phyloP scores from a whole-genome alignment of 495 filamentous ascomycete species.

The Penicillium subrubescens region DNA sequence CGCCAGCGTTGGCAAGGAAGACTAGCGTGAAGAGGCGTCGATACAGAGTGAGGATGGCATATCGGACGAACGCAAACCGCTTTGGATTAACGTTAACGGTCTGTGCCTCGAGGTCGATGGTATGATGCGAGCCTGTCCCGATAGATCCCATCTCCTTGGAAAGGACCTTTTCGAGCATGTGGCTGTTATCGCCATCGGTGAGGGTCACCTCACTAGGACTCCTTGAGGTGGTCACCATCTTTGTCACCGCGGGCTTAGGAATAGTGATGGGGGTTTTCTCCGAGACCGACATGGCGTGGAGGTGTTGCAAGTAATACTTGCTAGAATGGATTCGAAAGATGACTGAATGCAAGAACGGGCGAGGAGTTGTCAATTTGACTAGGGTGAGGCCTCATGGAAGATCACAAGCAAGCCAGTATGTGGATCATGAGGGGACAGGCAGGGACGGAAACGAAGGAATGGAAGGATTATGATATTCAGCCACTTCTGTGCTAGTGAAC shows the following conservation, averaged over 20 bases:
- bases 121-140: slow-evolving; percentile 1
- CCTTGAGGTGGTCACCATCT: slow-evolving; percentile 15
- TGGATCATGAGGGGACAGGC: background rate
- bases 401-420: background rate
- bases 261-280: slow-evolving; percentile 28
- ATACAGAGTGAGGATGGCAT: slow-evolving; percentile 47
- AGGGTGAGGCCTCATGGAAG: background rate
- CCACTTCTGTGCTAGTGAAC: background rate
- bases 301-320: background rate
- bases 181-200: slow-evolving; percentile 16
- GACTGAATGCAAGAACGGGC: slow-evolving; percentile 15
- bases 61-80: slow-evolving; percentile 35
- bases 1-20: slow-evolving; percentile 52
- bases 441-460: background rate
- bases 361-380: slow-evolving; percentile 22
- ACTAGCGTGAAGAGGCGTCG: slow-evolving; percentile 57
- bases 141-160: slow-evolving; percentile 31
- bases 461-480: background rate
- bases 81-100: slow-evolving; percentile 30
- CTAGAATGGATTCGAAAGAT: slow-evolving; percentile 23
- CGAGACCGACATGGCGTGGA: slow-evolving; percentile 29
- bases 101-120: slow-evolving; percentile 45
- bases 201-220: slow-evolving; percentile 29
- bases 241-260: slow-evolving; percentile 21
- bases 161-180: slow-evolving; percentile 20